phyloP scores from a whole-genome alignment of 2,329 filamentous ascomycete genomes.

The Colletotrichum falcatum region DNA sequence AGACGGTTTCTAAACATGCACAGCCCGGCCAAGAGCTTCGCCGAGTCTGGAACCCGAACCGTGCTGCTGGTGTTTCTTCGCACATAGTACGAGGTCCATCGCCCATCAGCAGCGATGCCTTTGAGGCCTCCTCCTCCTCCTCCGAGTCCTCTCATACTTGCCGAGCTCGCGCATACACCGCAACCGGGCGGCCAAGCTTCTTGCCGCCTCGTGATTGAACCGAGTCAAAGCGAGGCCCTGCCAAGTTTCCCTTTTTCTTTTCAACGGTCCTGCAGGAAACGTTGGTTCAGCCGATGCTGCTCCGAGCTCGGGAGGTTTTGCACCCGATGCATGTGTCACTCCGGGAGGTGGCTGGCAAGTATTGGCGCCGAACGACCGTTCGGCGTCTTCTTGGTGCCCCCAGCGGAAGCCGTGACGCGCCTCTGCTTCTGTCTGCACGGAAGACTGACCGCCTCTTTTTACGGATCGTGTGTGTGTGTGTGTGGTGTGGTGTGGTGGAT shows the following conservation, averaged over 20 bases:
- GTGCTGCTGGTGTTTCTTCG: not conserved
- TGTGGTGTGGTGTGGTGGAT: too few species aligned
- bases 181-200: constrained; percentile 14
- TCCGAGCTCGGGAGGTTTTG: constrained; percentile 4
- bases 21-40: constrained; percentile 32
- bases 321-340: constrained; percentile 13
- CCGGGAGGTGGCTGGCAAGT: constrained; percentile 15
- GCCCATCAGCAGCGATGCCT: too few species aligned
- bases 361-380: not conserved
- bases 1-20: constrained; percentile 20
- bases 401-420: too few species aligned
- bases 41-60: constrained; percentile 2
- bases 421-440: too few species aligned
- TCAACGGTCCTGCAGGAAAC: not conserved
- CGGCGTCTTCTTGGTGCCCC: too few species aligned
- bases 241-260: not conserved
- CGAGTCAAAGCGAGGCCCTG: not conserved
- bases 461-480: too few species aligned
- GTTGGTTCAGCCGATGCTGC: not conserved
- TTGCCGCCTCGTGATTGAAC: not conserved
- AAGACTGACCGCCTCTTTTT: too few species aligned
- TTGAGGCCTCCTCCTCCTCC: not conserved
- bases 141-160: constrained; percentile 14
- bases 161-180: constrained; percentile 11
- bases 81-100: constrained; percentile 10